Conservation (phyloP, 2,329 filamentous ascomycete species). For the Botrytis hyacinthi region DNA sequence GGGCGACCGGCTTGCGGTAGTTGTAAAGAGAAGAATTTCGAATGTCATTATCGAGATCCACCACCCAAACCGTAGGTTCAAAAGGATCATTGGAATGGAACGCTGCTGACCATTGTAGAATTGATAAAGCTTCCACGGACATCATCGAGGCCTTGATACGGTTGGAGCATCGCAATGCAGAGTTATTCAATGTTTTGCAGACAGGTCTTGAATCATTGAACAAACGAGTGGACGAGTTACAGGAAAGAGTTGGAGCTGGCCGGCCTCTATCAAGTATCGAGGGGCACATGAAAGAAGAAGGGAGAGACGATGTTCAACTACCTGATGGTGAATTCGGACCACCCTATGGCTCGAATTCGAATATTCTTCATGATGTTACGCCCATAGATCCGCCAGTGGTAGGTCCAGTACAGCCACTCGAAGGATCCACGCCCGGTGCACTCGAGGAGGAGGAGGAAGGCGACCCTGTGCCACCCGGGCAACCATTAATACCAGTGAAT, state of each 20-base stretch:
- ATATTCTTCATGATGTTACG: not conserved
- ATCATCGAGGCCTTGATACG: constrained; percentile 51
- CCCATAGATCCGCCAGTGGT: not conserved
- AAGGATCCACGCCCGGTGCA: constrained; percentile 13
- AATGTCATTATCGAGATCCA: constrained; percentile 87
- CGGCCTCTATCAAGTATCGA: constrained; percentile 3
- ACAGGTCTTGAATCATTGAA: constrained; percentile 24
- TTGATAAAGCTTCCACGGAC: constrained; percentile 59
- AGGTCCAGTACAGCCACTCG: not conserved
- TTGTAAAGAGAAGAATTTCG: constrained; percentile 80
- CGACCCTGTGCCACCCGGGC: constrained; percentile 51
- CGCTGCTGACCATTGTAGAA: constrained; percentile 33
- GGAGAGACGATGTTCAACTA: constrained; percentile 7
- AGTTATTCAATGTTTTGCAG: constrained; percentile 15
- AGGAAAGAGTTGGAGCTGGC: not conserved
- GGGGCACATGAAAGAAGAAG: constrained; percentile 3
- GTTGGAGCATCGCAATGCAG: constrained; percentile 23
- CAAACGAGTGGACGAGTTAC: constrained; percentile 10
- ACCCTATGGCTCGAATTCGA: not conserved
- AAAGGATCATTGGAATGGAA: constrained; percentile 35
- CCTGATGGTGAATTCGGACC: not conserved
- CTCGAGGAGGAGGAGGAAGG: constrained; percentile 45
- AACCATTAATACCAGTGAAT: constrained; percentile 73
- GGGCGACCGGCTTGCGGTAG: constrained; percentile 72
- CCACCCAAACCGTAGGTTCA: constrained; percentile 80